Evolutionary conservation across 2,329 filamentous ascomycete genomes (phyloP).

Genomic region (Cadophora sp.): DNA sequence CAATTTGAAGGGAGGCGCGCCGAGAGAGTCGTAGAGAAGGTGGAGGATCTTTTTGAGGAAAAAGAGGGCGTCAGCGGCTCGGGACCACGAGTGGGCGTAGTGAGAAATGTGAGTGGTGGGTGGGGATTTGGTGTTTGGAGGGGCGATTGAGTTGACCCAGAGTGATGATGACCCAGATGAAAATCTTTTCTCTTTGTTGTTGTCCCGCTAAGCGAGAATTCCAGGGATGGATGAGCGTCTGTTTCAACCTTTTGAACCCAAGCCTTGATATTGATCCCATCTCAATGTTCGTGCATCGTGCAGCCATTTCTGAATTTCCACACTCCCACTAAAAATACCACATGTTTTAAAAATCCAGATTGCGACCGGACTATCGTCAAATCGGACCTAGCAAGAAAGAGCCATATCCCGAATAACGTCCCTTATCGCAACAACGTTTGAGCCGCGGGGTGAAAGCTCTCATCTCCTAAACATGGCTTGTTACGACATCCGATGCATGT

Average conservation of each 20-base stretch:
- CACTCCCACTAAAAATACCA: no score
- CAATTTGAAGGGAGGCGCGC: neutral
- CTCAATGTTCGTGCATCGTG: neutral
- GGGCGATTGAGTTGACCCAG: neutral
- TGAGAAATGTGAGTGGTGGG: neutral
- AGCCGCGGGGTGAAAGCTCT: neutral
- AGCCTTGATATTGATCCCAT: neutral
- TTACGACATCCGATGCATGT: neutral
- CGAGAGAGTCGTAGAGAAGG: neutral
- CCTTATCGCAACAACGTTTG: conserved; percentile 1
- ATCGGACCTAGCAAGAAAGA: neutral
- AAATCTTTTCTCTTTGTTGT: neutral
- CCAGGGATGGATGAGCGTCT: neutral
- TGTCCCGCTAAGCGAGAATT: neutral
- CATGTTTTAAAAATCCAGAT: no score
- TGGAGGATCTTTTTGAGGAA: conserved; percentile 6
- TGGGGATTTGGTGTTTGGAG: neutral
- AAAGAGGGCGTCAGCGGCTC: neutral
- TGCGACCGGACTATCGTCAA: no score
- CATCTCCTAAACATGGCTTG: neutral
- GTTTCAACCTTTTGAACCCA: neutral
- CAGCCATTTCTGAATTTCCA: neutral
- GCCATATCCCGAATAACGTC: neutral
- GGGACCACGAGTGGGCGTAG: neutral
- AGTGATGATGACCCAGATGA: neutral